Percentiles rank a stretch among this genome's conserved stretches.
These are phyloP conservation scores for Forsythia suspensa DNA, from an alignment of 257 asterid genomes.

Conservation along the genomic window DNA sequence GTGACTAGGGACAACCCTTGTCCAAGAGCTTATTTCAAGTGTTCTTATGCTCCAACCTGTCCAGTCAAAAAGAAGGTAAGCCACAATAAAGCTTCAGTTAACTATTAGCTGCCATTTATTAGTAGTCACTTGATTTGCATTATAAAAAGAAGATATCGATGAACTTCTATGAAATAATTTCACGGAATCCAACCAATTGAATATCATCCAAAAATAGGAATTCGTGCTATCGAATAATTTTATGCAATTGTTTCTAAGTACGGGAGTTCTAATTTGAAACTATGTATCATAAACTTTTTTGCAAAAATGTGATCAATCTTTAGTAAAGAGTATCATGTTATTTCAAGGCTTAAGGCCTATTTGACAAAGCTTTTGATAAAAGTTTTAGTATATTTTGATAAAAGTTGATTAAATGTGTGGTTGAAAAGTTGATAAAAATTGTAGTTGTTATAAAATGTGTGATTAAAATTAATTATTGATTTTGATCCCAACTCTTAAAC, in stretches of 20 bases:
- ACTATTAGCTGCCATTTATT: neutral
- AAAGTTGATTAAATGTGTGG: too few relatives aligned
- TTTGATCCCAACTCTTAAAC: too few relatives aligned
- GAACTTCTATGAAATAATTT: neutral
- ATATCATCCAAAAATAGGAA: too few relatives aligned
- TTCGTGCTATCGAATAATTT: neutral
- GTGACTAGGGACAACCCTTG: conserved; percentile 71
- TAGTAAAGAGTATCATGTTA: too few relatives aligned
- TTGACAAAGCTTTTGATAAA: too few relatives aligned
- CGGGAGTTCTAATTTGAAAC: too few relatives aligned
- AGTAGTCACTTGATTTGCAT: neutral
- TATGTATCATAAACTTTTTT: neutral
- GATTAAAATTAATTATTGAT: too few relatives aligned
- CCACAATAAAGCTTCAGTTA: neutral
- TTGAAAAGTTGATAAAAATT: too few relatives aligned
- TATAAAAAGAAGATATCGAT: neutral
- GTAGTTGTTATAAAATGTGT: too few relatives aligned
- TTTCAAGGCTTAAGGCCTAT: too few relatives aligned
- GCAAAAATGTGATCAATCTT: too few relatives aligned
- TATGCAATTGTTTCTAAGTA: neutral
- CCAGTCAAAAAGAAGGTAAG: conserved; percentile 93
- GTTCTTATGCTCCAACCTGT: conserved; percentile 93
- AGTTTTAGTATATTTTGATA: too few relatives aligned
- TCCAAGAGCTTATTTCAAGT: conserved; percentile 81
- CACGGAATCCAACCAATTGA: neutral